Base-by-base conservation (phyloP, 495 filamentous ascomycete genomes). In the Talaromyces liani region DNA sequence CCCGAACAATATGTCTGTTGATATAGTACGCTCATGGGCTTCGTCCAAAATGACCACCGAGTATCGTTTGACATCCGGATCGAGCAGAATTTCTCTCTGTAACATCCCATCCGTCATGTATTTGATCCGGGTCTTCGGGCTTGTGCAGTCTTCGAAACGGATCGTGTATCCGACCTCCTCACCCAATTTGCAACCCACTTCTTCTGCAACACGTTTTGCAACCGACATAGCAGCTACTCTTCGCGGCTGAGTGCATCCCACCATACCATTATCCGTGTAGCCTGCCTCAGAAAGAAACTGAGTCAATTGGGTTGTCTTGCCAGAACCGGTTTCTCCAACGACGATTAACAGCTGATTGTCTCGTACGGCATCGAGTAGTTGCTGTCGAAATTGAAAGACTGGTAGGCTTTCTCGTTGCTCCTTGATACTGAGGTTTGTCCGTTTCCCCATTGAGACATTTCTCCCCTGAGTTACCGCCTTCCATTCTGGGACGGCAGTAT, bases 31-130 rank as follows among this genome's bases (percentile, higher is more conserved):
- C 73, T 99, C 94, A 84, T 99, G 94, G 4, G 95, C 94, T 70
- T 99, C 94, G 69, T 99, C 94, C 66, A 99, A 81, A 91, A 99
- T 98, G 68, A 99, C 97, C 61, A 95, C 91, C 3, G 90, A 92
- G 67, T 99, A 99, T 67, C 87, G 85, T 71, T 84, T 90, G 53
- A 98, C 75, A 68, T 93, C 85, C 0, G 92, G 90, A 70, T 98
- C 95, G 31, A 97, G 79, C 16, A 99, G 79, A 64, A 97, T 91
- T 74, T 99, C 95, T 76, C 94, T 80, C 76, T 98, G 88, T 68
- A 99, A 84, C 89, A 98, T 99, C 74, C 94, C 94, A 66, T 99
- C 94, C 12, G 94, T 99, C 93, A 98, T 97, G 76, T 98, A 99
- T 77, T 98, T 98, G 79, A 99, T 97, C 72, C 87, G 88, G 12